These are phyloP conservation scores for Suillus americanus DNA, from an alignment of 768 basidiomycete genomes.

Conservation along the genomic window DNA sequence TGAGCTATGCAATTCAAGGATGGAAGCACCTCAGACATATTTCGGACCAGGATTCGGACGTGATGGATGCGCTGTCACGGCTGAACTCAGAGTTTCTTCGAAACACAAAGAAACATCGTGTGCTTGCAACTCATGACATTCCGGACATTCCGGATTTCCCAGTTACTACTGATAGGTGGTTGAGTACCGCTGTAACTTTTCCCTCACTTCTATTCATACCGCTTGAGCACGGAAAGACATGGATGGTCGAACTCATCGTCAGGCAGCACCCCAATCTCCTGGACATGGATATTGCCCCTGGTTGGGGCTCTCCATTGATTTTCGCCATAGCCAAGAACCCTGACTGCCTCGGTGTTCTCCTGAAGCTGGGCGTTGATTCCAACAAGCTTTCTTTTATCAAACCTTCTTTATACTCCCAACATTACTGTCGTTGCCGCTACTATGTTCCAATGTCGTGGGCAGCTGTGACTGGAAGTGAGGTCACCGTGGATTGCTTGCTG, in stretches of 20 bases:
- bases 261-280: background rate
- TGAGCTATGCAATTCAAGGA: background rate
- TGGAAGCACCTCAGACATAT: background rate
- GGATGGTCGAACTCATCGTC: background rate
- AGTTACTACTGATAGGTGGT: no score
- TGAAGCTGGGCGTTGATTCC: background rate
- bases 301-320: background rate
- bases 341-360: background rate
- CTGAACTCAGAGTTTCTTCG: background rate
- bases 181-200: background rate
- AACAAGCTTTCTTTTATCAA: background rate
- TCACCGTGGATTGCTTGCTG: background rate
- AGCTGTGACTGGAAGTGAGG: background rate
- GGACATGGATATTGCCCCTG: background rate
- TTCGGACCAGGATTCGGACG: background rate
- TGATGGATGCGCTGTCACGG: background rate
- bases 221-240: background rate
- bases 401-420: fast-evolving
- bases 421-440: no score
- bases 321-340: background rate
- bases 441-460: background rate
- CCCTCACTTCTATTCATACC: background rate
- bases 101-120: background rate
- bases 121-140: no score
- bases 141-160: no score